These are phyloP conservation scores for Beauveria brongniartii DNA, from an alignment of 2,329 filamentous ascomycete genomes.

Conservation along the genomic window DNA sequence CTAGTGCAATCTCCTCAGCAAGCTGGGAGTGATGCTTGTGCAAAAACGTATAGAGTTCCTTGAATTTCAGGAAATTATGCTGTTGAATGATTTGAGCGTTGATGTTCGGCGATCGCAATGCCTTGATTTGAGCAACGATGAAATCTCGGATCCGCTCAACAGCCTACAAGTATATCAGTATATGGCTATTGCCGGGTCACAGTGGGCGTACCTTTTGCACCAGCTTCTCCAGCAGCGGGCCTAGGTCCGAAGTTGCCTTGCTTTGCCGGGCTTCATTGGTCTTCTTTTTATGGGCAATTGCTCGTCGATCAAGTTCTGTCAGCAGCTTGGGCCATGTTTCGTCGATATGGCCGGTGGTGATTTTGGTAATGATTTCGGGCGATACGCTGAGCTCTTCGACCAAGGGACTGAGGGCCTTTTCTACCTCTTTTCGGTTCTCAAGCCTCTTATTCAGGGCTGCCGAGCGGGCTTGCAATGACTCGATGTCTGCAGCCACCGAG, in stretches of 20 bases:
- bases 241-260: slow-evolving; percentile 76
- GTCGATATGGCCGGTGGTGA: slow-evolving; percentile 82
- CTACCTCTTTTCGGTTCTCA: slow-evolving; percentile 82
- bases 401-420: slow-evolving; percentile 76
- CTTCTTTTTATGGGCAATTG: slow-evolving; percentile 62
- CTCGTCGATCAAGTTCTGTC: slow-evolving; percentile 74
- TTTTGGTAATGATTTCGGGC: slow-evolving; percentile 73
- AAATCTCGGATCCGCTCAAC: slow-evolving; percentile 91
- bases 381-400: slow-evolving; percentile 90
- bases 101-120: slow-evolving; percentile 86
- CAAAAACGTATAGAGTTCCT: slow-evolving; percentile 80
- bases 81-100: slow-evolving; percentile 97
- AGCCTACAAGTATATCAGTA: slow-evolving; percentile 45
- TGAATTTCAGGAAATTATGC: slow-evolving; percentile 80
- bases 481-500: slow-evolving; percentile 88
- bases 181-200: not conserved
- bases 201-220: slow-evolving; percentile 57
- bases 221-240: slow-evolving; percentile 76
- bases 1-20: slow-evolving; percentile 81
- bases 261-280: slow-evolving; percentile 51
- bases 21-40: slow-evolving; percentile 74
- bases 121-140: slow-evolving; percentile 88
- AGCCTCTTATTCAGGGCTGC: slow-evolving; percentile 73
- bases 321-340: slow-evolving; percentile 80
- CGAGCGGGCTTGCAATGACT: slow-evolving; percentile 82